These are phyloP conservation scores for Blastobotrys robertii DNA, from an alignment of 805 yeast genomes.

Conservation along the genomic window DNA sequence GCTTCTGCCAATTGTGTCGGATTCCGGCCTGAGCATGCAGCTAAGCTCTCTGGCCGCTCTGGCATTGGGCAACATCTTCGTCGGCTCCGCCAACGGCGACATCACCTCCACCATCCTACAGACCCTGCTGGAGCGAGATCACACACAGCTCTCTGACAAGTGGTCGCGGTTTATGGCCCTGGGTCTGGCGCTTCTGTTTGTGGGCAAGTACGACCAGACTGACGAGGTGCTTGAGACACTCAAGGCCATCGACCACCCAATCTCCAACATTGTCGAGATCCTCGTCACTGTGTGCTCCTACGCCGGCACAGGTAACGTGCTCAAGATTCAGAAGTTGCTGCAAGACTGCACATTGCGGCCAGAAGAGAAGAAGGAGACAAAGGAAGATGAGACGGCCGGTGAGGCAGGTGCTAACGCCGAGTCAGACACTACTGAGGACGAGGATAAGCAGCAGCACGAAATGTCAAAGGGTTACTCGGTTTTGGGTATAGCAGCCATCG, in stretches of 20 bases:
- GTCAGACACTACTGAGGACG: slow-evolving; percentile 21
- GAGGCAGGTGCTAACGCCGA: slow-evolving; percentile 18
- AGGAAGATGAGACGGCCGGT: slow-evolving; percentile 34
- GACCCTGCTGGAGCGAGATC: slow-evolving; percentile 77
- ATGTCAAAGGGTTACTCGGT: slow-evolving; percentile 68
- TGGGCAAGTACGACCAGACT: slow-evolving; percentile 91
- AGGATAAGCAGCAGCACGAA: slow-evolving; percentile 23
- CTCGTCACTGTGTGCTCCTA: slow-evolving; percentile 87
- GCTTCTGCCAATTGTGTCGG: slow-evolving; percentile 74
- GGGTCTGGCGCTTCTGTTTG: slow-evolving; percentile 82
- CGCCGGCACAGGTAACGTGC: slow-evolving; percentile 96
- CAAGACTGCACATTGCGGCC: slow-evolving; percentile 67
- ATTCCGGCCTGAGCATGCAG: slow-evolving; percentile 64
- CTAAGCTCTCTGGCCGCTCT: slow-evolving; percentile 78
- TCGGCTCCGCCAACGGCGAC: slow-evolving; percentile 93
- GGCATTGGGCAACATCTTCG: slow-evolving; percentile 88
- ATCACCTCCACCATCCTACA: slow-evolving; percentile 87
- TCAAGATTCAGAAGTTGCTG: slow-evolving; percentile 82
- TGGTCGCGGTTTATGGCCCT: slow-evolving; percentile 87
- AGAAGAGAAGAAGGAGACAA: slow-evolving; percentile 50
- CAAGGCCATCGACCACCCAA: slow-evolving; percentile 91
- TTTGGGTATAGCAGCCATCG: slow-evolving; percentile 85
- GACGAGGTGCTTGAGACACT: slow-evolving; percentile 85
- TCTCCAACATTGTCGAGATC: slow-evolving; percentile 79
- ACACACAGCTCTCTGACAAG: slow-evolving; percentile 65